These are phyloP conservation scores for Vinca major DNA, from an alignment of 305 asterid species.

Conservation along the genomic window DNA sequence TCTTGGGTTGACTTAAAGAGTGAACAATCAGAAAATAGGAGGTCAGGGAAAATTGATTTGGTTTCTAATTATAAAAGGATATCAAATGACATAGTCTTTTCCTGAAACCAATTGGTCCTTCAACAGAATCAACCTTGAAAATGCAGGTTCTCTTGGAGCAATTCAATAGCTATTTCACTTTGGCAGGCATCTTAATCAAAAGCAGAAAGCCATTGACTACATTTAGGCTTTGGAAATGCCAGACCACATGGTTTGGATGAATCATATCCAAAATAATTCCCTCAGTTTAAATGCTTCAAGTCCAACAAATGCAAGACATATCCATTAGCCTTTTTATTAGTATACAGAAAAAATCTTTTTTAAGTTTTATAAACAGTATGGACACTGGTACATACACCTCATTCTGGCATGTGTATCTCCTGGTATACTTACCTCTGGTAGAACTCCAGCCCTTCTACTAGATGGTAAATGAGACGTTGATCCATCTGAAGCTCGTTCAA, in stretches of 20 bases:
- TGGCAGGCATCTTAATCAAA: background rate
- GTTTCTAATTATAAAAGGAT: background rate
- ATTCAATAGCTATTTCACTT: background rate
- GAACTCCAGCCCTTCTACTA: constrained; percentile 59
- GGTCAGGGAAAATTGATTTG: background rate
- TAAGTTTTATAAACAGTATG: background rate
- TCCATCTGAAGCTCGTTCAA: constrained; percentile 65
- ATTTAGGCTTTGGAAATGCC: background rate
- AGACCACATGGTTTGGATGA: background rate
- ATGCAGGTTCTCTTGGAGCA: background rate
- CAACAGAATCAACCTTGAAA: background rate
- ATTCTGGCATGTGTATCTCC: constrained; percentile 6
- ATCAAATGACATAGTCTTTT: background rate
- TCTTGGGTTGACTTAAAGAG: background rate
- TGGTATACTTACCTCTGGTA: constrained; percentile 68
- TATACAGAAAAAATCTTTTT: background rate
- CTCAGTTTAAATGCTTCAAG: background rate
- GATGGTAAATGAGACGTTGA: constrained; percentile 64
- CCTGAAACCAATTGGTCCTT: background rate
- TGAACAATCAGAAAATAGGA: background rate
- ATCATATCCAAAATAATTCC: background rate
- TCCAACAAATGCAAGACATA: background rate
- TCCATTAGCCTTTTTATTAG: background rate
- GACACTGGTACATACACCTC: background rate
- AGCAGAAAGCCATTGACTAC: background rate